Evolutionary conservation across 768 basidiomycete species (phyloP).

Genomic region (Termitomyces eurrhizus): DNA sequence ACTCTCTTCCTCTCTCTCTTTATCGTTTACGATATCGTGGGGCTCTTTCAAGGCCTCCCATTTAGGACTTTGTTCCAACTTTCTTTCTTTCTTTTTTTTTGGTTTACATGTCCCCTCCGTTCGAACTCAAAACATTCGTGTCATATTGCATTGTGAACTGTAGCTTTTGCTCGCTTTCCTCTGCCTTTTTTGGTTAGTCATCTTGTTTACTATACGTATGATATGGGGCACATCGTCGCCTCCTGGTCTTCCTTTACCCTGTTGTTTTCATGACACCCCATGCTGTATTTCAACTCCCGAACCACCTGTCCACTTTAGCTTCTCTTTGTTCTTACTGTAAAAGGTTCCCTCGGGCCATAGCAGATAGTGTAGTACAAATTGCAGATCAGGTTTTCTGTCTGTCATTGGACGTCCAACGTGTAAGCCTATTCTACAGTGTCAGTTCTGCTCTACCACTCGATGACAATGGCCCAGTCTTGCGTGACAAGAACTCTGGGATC

Average conservation of each 20-base stretch:
- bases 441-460: conserved; percentile 20
- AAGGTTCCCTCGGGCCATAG: conserved; percentile 2
- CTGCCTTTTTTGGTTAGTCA: conserved; percentile 11
- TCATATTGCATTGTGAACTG: conserved; percentile 10
- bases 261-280: conserved; percentile 10
- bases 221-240: conserved; percentile 3
- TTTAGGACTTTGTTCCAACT: neutral
- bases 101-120: neutral
- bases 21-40: neutral
- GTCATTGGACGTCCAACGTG: neutral
- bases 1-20: conserved; percentile 4
- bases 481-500: conserved; percentile 60
- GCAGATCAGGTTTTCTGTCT: conserved; percentile 3
- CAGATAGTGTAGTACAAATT: conserved; percentile 7
- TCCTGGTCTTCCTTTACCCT: neutral
- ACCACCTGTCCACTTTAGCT: neutral
- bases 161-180: conserved; percentile 13
- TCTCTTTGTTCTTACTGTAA: neutral
- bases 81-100: neutral
- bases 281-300: conserved; percentile 15
- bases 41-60: conserved; percentile 1
- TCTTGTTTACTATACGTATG: conserved; percentile 4
- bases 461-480: conserved; percentile 61
- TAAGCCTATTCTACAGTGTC: neutral
- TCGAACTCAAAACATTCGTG: conserved; percentile 3